These are phyloP conservation scores for Phylloporus sp. DNA, from an alignment of 768 basidiomycete species.

Conservation along the genomic window DNA sequence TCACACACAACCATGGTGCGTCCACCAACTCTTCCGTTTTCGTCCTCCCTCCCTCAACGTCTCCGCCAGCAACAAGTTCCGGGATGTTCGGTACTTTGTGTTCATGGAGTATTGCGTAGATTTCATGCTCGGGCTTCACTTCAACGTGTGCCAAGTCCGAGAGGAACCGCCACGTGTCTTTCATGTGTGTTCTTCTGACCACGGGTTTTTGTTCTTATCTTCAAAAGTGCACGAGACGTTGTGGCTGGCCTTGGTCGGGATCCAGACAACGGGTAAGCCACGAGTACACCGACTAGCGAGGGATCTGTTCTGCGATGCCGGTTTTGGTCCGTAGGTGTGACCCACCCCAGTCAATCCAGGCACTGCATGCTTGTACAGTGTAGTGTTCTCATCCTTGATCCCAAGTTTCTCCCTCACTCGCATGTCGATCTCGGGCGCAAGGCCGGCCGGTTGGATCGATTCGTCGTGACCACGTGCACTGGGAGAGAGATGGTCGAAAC, in stretches of 20 bases:
- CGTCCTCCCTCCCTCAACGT: background rate
- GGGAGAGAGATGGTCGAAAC: background rate
- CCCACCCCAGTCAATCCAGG: background rate
- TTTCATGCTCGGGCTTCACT: too few relatives aligned
- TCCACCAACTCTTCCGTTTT: background rate
- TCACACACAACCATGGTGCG: background rate
- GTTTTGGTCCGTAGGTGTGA: background rate
- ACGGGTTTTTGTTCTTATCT: background rate
- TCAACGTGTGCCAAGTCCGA: too few relatives aligned
- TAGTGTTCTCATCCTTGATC: background rate
- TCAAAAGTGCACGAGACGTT: too few relatives aligned
- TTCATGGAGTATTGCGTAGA: background rate
- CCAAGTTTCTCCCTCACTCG: background rate
- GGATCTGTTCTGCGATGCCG: background rate
- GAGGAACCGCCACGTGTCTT: constrained; percentile 5
- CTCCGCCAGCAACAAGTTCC: background rate
- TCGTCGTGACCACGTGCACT: background rate
- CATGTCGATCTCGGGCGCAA: background rate
- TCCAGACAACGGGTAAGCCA: background rate
- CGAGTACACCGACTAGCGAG: constrained; percentile 1
- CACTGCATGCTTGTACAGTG: background rate
- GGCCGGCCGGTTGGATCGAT: background rate
- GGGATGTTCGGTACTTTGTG: constrained; percentile 1
- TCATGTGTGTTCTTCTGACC: background rate
- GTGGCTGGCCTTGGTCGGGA: background rate